phyloP scores from a whole-genome alignment of 768 basidiomycete genomes.

The Serendipita sp. region DNA sequence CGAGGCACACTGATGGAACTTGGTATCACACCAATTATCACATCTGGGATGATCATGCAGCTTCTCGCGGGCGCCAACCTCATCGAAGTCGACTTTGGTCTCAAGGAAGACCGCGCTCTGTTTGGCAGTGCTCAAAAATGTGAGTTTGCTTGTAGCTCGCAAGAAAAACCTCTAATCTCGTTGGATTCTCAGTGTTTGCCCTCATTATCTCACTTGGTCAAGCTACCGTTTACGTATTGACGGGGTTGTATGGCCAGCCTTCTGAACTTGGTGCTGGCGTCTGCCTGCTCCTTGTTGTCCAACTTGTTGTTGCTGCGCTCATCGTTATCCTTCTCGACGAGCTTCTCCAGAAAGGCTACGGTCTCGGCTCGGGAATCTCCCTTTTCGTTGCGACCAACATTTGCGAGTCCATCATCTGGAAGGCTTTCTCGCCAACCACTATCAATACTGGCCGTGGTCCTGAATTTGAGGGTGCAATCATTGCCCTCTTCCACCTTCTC shows the following conservation, averaged over 20 bases:
- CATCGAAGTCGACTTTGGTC: constrained; percentile 90
- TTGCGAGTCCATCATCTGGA: constrained; percentile 99
- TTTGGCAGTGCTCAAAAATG: constrained; percentile 96
- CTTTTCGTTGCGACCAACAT: constrained; percentile 99
- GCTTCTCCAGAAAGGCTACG: constrained; percentile 97
- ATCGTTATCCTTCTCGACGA: constrained; percentile 98
- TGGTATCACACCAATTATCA: constrained; percentile 94
- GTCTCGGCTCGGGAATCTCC: constrained; percentile 95
- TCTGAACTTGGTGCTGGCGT: constrained; percentile 89
- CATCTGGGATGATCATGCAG: constrained; percentile 99
- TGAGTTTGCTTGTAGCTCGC: constrained; percentile 37
- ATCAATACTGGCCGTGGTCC: constrained; percentile 96
- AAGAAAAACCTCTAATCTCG: not conserved
- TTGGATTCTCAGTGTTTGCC: constrained; percentile 63
- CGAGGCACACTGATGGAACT: constrained; percentile 99
- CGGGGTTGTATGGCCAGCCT: constrained; percentile 92
- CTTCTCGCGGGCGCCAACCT: constrained; percentile 93
- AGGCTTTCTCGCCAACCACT: constrained; percentile 96
- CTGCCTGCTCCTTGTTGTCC: constrained; percentile 90
- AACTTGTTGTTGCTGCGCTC: constrained; percentile 82
- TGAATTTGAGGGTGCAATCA: constrained; percentile 94
- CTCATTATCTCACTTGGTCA: constrained; percentile 94
- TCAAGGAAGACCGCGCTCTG: constrained; percentile 93
- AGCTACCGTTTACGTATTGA: constrained; percentile 91
- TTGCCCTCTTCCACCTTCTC: constrained; percentile 90